These are phyloP conservation scores for Nothophoma quercina DNA, from an alignment of 2,329 filamentous ascomycete species.

Conservation along the genomic window DNA sequence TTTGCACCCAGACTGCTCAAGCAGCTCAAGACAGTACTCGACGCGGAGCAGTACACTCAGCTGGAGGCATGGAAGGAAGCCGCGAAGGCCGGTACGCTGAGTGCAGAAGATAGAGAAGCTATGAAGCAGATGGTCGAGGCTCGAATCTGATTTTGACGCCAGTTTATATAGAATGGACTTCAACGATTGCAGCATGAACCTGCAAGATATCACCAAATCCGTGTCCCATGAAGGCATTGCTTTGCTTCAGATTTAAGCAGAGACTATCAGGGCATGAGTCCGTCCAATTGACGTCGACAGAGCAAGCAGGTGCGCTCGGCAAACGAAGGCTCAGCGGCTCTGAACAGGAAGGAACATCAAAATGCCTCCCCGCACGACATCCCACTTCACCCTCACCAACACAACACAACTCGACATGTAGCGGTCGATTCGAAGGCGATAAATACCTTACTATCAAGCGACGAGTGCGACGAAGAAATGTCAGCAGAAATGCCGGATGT, in stretches of 20 bases:
- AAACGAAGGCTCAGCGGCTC: slow-evolving; percentile 7
- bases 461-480: neutral
- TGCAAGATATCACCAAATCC: too few relatives aligned
- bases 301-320: slow-evolving; percentile 11
- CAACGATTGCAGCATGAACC: neutral
- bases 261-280: neutral
- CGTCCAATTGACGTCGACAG: slow-evolving; percentile 11
- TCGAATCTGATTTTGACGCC: neutral
- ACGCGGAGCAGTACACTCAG: slow-evolving; percentile 34
- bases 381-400: slow-evolving; percentile 13
- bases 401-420: slow-evolving; percentile 1
- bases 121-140: slow-evolving; percentile 44
- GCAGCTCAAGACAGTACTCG: slow-evolving; percentile 36
- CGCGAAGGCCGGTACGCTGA: slow-evolving; percentile 44
- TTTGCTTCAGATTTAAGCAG: neutral
- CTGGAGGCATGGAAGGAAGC: slow-evolving; percentile 50
- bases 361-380: slow-evolving; percentile 10
- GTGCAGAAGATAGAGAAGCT: slow-evolving; percentile 39
- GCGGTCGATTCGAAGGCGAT: neutral
- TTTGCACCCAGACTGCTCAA: slow-evolving; percentile 52
- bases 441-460: neutral
- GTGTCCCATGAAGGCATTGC: neutral
- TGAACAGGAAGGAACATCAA: slow-evolving; percentile 8
- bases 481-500: neutral
- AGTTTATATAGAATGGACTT: neutral